Conservation (phyloP, 2,329 filamentous ascomycete species). For the Penicillium rolfsii region DNA sequence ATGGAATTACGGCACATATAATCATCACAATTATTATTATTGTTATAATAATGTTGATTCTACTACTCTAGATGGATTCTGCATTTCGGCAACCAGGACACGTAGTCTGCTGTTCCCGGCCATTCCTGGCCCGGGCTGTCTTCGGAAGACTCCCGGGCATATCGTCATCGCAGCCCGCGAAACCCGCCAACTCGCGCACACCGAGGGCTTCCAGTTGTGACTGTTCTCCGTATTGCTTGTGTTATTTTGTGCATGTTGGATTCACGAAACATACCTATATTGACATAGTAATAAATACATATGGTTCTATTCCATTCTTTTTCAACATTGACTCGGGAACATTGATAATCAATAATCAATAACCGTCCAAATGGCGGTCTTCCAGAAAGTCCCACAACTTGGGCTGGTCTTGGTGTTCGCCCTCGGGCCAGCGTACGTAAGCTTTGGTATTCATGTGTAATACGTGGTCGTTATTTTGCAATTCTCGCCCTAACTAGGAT, state of each 20-base stretch:
- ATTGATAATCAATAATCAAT: slow-evolving; percentile 11
- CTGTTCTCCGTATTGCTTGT: neutral
- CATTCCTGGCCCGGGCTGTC: slow-evolving; percentile 17
- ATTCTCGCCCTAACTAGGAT: slow-evolving; percentile 16
- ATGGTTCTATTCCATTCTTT: neutral
- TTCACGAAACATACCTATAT: neutral
- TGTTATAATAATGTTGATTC: too few relatives aligned
- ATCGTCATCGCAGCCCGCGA: slow-evolving; percentile 19
- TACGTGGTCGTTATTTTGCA: slow-evolving; percentile 12
- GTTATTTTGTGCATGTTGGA: neutral
- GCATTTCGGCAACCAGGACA: neutral
- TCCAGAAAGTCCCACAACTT: neutral
- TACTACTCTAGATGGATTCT: neutral
- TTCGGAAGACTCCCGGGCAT: slow-evolving; percentile 22
- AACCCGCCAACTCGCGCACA: neutral
- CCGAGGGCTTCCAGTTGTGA: slow-evolving; percentile 8
- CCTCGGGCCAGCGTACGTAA: slow-evolving; percentile 5
- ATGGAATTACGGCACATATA: too few relatives aligned
- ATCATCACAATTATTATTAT: too few relatives aligned
- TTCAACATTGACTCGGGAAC: slow-evolving; percentile 8
- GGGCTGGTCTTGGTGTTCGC: neutral
- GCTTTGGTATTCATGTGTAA: neutral
- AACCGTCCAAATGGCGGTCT: neutral
- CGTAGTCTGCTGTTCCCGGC: slow-evolving; percentile 14
- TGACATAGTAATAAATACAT: neutral